Conservation (phyloP, 768 basidiomycete species). For the Leccinum longicurvipes region DNA sequence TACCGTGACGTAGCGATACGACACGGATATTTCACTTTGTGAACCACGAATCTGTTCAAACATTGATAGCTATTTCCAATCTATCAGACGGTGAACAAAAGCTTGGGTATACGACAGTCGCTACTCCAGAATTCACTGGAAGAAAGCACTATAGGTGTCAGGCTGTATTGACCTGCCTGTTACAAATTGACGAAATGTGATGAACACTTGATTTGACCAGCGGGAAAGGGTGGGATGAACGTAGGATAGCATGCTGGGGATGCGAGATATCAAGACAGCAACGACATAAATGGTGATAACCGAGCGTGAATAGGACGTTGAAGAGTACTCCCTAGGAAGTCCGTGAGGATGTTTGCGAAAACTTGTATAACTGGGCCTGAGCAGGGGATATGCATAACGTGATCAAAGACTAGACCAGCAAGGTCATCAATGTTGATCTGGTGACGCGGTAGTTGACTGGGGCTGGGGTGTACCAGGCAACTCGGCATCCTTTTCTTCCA, state of each 20-base stretch:
- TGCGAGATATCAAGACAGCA: slow-evolving; percentile 29
- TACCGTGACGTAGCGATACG: slow-evolving; percentile 5
- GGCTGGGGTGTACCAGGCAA: slow-evolving; percentile 7
- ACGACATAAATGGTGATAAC: slow-evolving; percentile 21
- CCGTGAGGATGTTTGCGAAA: slow-evolving; percentile 7
- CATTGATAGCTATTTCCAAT: not conserved
- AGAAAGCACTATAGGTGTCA: slow-evolving; percentile 6
- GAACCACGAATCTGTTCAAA: not conserved
- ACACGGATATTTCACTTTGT: not conserved
- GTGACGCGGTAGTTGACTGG: slow-evolving; percentile 1
- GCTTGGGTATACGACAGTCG: slow-evolving; percentile 16
- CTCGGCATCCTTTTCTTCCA: slow-evolving; percentile 29
- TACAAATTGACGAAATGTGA: slow-evolving; percentile 6
- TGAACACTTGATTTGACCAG: not conserved
- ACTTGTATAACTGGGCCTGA: not conserved
- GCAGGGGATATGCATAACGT: not conserved
- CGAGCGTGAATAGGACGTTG: slow-evolving; percentile 12
- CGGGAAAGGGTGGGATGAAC: not conserved
- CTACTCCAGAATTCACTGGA: not conserved
- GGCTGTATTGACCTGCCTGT: slow-evolving; percentile 10
- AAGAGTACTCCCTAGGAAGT: slow-evolving; percentile 1
- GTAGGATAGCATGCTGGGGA: slow-evolving; percentile 19
- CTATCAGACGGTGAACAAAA: slow-evolving; percentile 9
- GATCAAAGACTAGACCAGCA: not conserved
- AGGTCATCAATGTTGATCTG: slow-evolving; percentile 10